These are phyloP conservation scores for Helotiales sp. DNA, from an alignment of 2,329 filamentous ascomycete species.

Conservation along the genomic window DNA sequence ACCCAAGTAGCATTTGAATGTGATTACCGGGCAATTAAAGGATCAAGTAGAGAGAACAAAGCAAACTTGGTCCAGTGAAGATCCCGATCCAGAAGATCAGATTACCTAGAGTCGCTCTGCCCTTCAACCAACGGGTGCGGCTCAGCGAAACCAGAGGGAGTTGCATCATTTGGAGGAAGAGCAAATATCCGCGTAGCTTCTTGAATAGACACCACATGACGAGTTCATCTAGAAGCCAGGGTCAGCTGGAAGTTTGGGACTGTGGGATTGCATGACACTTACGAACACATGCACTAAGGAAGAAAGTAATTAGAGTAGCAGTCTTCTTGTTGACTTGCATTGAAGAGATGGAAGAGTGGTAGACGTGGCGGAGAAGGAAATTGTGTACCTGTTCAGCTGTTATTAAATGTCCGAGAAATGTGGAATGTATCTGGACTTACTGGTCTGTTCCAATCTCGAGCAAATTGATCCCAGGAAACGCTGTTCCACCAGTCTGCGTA, in stretches of 20 bases:
- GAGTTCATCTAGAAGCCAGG: slow-evolving; percentile 59
- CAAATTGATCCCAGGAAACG: slow-evolving; percentile 75
- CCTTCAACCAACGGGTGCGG: slow-evolving; percentile 68
- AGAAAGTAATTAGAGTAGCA: slow-evolving; percentile 58
- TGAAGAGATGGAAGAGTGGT: slow-evolving; percentile 76
- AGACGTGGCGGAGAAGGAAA: slow-evolving; percentile 79
- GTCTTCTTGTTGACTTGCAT: slow-evolving; percentile 72
- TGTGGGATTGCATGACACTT: not conserved
- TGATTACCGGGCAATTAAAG: slow-evolving; percentile 45
- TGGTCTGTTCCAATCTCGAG: slow-evolving; percentile 80
- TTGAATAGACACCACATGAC: slow-evolving; percentile 83
- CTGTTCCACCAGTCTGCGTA: slow-evolving; percentile 58
- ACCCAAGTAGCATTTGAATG: not conserved
- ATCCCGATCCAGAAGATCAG: slow-evolving; percentile 79
- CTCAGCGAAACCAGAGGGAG: slow-evolving; percentile 72
- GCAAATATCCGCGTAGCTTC: slow-evolving; percentile 75
- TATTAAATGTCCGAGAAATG: not conserved
- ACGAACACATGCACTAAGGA: slow-evolving; percentile 44
- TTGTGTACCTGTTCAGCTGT: slow-evolving; percentile 45
- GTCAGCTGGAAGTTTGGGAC: not conserved
- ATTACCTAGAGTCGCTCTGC: slow-evolving; percentile 69
- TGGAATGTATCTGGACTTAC: not conserved
- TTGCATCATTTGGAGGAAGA: slow-evolving; percentile 76
- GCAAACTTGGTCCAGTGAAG: slow-evolving; percentile 74
- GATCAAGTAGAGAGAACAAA: slow-evolving; percentile 65